phyloP scores from a whole-genome alignment of 1,284 basidiomycete species.

The Heterobasidion irregulare region DNA sequence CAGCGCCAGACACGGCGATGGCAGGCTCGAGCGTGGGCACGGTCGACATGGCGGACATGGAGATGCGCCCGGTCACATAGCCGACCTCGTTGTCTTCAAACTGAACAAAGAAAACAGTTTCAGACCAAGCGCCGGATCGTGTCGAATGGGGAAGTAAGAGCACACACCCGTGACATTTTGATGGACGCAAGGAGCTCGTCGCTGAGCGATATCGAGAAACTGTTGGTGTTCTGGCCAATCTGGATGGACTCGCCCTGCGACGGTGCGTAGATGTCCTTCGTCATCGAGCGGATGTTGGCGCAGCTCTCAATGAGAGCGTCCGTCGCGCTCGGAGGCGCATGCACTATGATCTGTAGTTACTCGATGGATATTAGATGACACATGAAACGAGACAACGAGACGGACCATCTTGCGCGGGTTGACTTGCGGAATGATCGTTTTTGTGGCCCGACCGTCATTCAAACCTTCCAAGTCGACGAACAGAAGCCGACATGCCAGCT shows the following conservation, averaged over 20 bases:
- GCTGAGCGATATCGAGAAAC: conserved; percentile 89
- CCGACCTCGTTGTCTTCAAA: conserved; percentile 98
- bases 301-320: conserved; percentile 74
- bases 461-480: conserved; percentile 95
- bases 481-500: conserved; percentile 77
- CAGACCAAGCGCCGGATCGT: conserved; percentile 2
- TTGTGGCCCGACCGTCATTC: conserved; percentile 93
- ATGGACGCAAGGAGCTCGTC: conserved; percentile 78
- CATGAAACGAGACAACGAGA: neutral
- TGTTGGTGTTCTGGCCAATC: conserved; percentile 94
- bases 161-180: conserved; percentile 80
- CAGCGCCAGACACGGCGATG: conserved; percentile 14
- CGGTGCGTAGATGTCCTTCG: conserved; percentile 86
- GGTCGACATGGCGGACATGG: conserved; percentile 73
- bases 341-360: conserved; percentile 71
- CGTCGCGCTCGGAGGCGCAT: conserved; percentile 63
- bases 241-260: conserved; percentile 65
- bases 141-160: conserved; percentile 1
- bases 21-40: conserved; percentile 60
- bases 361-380: neutral
- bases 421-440: conserved; percentile 94
- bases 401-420: conserved; percentile 90
- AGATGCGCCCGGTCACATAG: conserved; percentile 80
- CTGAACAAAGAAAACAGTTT: conserved; percentile 29
- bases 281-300: conserved; percentile 76